phyloP scores from a whole-genome alignment of 495 filamentous ascomycete genomes.

The Bathelium albidoporum region DNA sequence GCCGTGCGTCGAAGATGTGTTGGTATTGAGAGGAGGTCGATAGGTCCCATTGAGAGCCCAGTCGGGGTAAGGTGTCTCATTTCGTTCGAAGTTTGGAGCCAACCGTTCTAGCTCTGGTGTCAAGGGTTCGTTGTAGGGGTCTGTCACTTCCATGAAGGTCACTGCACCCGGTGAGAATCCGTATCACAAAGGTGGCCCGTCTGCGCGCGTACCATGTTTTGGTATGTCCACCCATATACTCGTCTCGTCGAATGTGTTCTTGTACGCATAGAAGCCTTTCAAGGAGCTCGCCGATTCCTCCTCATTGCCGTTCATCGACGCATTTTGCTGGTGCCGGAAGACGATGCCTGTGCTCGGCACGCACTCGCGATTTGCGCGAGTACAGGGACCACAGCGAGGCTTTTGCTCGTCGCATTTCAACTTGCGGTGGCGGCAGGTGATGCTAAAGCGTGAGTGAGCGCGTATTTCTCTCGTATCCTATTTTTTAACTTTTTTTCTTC shows the following conservation, averaged over 20 bases:
- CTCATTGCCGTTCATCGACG: conserved; percentile 50
- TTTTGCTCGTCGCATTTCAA: conserved; percentile 55
- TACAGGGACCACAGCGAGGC: conserved; percentile 49
- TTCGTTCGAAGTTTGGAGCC: conserved; percentile 18
- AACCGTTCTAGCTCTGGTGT: conserved; percentile 33
- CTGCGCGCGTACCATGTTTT: conserved; percentile 27
- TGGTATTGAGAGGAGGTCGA: conserved; percentile 12
- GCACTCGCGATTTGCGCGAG: conserved; percentile 51
- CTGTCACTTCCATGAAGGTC: conserved; percentile 53
- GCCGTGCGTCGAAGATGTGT: conserved; percentile 38
- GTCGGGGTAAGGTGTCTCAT: conserved; percentile 14
- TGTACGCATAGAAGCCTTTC: conserved; percentile 60
- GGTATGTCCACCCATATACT: conserved; percentile 57
- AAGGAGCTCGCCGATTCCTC: conserved; percentile 36
- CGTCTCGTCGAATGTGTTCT: conserved; percentile 53
- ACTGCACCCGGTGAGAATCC: conserved; percentile 29
- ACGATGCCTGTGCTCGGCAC: conserved; percentile 52
- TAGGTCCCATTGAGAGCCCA: conserved; percentile 5
- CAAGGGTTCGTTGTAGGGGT: conserved; percentile 48
- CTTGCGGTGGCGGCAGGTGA: conserved; percentile 54
- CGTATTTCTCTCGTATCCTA: not conserved
- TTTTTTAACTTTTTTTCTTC: no score
- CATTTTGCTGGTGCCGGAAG: conserved; percentile 64
- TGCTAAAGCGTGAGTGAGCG: conserved; percentile 23
- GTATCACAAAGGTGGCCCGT: not conserved